Percentiles rank a stretch among this genome's conserved stretches.
These are phyloP conservation scores for Hypoxylon perforatum DNA, from an alignment of 495 filamentous ascomycete species.

Conservation along the genomic window DNA sequence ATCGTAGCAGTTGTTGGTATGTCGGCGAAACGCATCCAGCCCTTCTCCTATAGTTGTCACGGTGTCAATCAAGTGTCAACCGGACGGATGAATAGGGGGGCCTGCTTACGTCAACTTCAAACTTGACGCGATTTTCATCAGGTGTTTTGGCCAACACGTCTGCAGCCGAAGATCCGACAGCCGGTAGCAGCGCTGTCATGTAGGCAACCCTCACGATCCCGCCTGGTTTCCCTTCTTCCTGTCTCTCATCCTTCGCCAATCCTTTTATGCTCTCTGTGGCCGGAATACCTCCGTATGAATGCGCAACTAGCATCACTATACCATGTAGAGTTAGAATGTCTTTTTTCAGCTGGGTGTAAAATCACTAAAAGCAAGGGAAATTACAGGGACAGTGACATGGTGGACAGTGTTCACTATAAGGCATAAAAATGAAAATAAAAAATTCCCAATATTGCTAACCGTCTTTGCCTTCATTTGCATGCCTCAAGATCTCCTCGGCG, in stretches of 20 bases:
- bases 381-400: too few relatives aligned
- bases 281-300: slow-evolving; percentile 53
- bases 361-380: too few relatives aligned
- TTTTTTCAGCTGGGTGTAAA: too few relatives aligned
- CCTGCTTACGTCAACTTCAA: slow-evolving; percentile 37
- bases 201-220: slow-evolving; percentile 56
- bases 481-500: slow-evolving; percentile 30
- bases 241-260: slow-evolving; percentile 52
- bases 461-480: slow-evolving; percentile 51
- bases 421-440: not conserved
- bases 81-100: not conserved
- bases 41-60: slow-evolving; percentile 36
- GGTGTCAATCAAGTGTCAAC: not conserved
- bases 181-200: slow-evolving; percentile 43
- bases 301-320: slow-evolving; percentile 44
- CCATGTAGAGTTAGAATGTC: not conserved
- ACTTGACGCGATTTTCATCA: slow-evolving; percentile 7
- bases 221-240: slow-evolving; percentile 50
- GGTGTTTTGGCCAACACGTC: slow-evolving; percentile 14
- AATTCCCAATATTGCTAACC: slow-evolving; percentile 5
- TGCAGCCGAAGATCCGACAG: slow-evolving; percentile 22
- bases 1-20: not conserved
- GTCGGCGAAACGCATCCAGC: slow-evolving; percentile 36
- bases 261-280: slow-evolving; percentile 50
- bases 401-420: too few relatives aligned